Evolutionary conservation across 106 monocot genomes (phyloP).

Genomic region (Dioscorea dumetorum): DNA sequence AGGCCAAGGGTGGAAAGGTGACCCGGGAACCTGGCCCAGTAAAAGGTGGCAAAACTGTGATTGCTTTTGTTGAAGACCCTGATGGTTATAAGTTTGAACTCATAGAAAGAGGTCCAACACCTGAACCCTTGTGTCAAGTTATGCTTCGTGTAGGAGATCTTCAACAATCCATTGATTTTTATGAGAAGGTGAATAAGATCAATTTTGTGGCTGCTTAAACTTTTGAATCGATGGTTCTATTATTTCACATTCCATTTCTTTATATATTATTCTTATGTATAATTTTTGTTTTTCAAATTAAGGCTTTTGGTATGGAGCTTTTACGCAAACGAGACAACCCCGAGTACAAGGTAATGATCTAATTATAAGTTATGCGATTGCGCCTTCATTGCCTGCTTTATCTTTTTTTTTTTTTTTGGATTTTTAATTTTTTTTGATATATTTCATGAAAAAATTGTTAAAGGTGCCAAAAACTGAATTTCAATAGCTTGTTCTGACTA

Average conservation of each 20-base stretch:
- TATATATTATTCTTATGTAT: not conserved
- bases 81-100: conserved; percentile 22
- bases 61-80: conserved; percentile 25
- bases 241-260: not conserved
- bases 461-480: too few species aligned
- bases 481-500: too few species aligned
- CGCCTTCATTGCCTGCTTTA: too few species aligned
- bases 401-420: too few species aligned
- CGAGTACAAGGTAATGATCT: conserved; percentile 68
- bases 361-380: too few species aligned
- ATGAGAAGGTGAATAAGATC: conserved; percentile 6
- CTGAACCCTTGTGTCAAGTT: conserved; percentile 18
- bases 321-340: conserved; percentile 85
- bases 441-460: too few species aligned
- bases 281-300: not conserved
- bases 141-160: conserved; percentile 24
- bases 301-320: conserved; percentile 99
- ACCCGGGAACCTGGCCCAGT: conserved; percentile 20
- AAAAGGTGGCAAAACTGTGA: conserved; percentile 16
- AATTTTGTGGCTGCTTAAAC: too few species aligned
- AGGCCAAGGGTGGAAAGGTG: conserved; percentile 16
- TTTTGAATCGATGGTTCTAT: too few species aligned
- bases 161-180: conserved; percentile 15
- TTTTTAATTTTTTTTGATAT: too few species aligned
- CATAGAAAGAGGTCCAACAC: conserved; percentile 19